Conservation (phyloP, 164 flowering plant genomes). For the Dillenia turbinata region DNA sequence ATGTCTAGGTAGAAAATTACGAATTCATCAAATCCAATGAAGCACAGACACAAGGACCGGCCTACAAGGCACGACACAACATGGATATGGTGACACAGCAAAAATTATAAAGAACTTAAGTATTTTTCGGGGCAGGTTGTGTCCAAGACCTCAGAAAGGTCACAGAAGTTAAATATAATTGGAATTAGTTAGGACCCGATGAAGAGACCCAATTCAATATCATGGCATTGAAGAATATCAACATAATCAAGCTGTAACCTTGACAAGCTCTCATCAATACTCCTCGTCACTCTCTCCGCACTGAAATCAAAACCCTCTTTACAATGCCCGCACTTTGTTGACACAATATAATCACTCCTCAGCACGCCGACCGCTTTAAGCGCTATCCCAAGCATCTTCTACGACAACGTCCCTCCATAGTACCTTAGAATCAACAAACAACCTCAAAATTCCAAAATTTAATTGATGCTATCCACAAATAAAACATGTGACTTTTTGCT, state of each 20-base stretch:
- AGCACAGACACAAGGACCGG: no score
- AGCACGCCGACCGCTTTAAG: constrained; percentile 65
- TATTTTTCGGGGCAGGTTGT: no score
- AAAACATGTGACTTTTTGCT: no score
- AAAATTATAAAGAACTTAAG: no score
- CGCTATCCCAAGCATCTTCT: constrained; percentile 73
- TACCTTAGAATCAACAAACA: constrained; percentile 33
- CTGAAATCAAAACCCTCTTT: constrained; percentile 90
- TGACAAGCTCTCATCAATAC: constrained; percentile 90
- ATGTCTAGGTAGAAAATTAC: no score
- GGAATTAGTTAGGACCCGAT: constrained; percentile 52
- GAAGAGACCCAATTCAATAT: constrained; percentile 92
- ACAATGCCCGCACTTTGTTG: constrained; percentile 93
- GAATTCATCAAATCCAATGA: no score
- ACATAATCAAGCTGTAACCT: constrained; percentile 92
- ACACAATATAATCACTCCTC: constrained; percentile 66
- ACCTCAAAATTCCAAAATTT: neutral
- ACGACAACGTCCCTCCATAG: constrained; percentile 90
- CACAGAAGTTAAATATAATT: neutral
- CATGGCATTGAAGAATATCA: constrained; percentile 95
- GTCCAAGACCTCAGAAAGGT: no score
- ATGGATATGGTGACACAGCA: no score
- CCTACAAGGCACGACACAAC: no score
- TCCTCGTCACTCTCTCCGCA: constrained; percentile 83
- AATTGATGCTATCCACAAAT: no score